Evolutionary conservation across 106 monocot genomes (phyloP).

Genomic region (Amphibolis antarctica): DNA sequence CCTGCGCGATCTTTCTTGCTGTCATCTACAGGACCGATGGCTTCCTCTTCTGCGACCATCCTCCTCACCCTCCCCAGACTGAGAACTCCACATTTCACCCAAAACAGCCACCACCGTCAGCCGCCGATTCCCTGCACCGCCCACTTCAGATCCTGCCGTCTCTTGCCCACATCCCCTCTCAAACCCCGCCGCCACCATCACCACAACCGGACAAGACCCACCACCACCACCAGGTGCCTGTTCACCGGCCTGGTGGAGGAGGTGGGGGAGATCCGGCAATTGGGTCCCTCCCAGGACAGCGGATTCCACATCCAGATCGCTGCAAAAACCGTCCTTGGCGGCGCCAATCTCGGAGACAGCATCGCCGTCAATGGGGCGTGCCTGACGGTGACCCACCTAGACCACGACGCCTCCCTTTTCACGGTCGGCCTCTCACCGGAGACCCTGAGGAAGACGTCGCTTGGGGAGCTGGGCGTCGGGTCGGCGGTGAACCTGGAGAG

Average conservation of each 20-base stretch:
- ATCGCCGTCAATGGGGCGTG: slow-evolving; percentile 86
- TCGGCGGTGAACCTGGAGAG: slow-evolving; percentile 75
- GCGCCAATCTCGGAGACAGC: slow-evolving; percentile 69
- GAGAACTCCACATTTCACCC: too few species aligned
- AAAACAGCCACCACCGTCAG: too few species aligned
- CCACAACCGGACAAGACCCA: too few species aligned
- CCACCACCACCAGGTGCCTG: slow-evolving; percentile 15
- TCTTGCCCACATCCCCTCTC: too few species aligned
- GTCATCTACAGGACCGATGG: too few species aligned
- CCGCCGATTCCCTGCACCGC: too few species aligned
- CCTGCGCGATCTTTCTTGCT: too few species aligned
- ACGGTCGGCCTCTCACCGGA: slow-evolving; percentile 83
- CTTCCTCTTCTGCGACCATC: too few species aligned
- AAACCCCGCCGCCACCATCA: too few species aligned
- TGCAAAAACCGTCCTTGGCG: slow-evolving; percentile 44
- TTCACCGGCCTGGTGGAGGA: slow-evolving; percentile 99
- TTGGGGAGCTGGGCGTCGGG: slow-evolving; percentile 35
- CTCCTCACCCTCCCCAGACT: too few species aligned
- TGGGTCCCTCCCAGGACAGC: slow-evolving; percentile 33
- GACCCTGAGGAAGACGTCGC: slow-evolving; percentile 67
- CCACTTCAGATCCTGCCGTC: too few species aligned
- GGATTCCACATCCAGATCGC: slow-evolving; percentile 52
- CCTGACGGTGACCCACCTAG: slow-evolving; percentile 71
- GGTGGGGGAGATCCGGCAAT: slow-evolving; percentile 41
- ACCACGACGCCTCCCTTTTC: slow-evolving; percentile 27